These are phyloP conservation scores for Anisodus acutangulus DNA, from an alignment of 257 asterid species.

Conservation along the genomic window DNA sequence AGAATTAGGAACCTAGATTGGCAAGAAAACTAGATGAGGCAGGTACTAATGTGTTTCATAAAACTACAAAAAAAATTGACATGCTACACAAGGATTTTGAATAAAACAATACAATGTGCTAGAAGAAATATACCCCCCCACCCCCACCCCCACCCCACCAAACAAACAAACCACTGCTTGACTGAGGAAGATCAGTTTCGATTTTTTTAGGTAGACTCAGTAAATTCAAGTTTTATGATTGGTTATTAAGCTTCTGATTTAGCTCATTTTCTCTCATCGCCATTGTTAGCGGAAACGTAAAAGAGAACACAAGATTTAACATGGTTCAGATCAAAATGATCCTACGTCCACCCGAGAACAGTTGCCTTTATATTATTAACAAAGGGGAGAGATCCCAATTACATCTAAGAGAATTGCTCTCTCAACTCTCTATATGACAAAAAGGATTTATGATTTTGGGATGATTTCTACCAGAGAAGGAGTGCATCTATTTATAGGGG, in stretches of 20 bases:
- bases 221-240: background rate
- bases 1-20: constrained; percentile 84
- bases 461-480: too few relatives aligned
- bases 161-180: background rate
- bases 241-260: background rate
- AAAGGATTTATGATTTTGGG: too few relatives aligned
- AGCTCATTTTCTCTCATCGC: background rate
- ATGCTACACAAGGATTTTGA: background rate
- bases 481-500: too few relatives aligned
- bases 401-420: too few relatives aligned
- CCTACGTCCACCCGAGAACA: too few relatives aligned
- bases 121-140: background rate
- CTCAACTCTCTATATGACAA: too few relatives aligned
- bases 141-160: background rate
- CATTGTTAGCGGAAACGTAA: background rate
- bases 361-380: too few relatives aligned
- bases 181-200: background rate
- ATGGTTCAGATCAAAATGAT: too few relatives aligned
- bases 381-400: too few relatives aligned
- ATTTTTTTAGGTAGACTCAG: background rate
- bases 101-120: background rate
- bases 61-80: constrained; percentile 4
- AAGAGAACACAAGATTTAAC: too few relatives aligned
- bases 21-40: constrained; percentile 14
- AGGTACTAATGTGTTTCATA: background rate